phyloP scores from a whole-genome alignment of 257 asterid genomes.

The Petunia axillaris region DNA sequence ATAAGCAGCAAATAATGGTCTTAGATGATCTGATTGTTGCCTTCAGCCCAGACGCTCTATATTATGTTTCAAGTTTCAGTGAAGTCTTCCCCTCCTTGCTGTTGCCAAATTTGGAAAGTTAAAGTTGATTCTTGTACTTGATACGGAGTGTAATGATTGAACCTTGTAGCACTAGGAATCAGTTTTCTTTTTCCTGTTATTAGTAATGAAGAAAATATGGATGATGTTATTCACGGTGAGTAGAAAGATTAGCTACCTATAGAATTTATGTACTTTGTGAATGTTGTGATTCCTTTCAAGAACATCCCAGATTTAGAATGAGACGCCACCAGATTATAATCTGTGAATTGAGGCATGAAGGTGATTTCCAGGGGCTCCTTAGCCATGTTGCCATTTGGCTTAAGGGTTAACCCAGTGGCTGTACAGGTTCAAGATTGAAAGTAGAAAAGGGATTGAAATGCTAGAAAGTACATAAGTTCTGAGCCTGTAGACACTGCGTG shows the following conservation, averaged over 20 bases:
- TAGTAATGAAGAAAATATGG: background rate
- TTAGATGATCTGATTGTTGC: background rate
- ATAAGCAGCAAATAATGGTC: background rate
- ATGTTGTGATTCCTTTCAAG: slow-evolving; percentile 1
- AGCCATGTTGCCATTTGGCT: background rate
- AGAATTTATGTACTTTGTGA: background rate
- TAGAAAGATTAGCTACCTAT: background rate
- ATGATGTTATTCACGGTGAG: background rate
- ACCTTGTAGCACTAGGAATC: background rate
- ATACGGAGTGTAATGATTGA: background rate
- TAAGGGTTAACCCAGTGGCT: background rate
- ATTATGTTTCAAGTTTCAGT: background rate
- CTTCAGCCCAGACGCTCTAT: background rate
- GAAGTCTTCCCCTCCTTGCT: background rate
- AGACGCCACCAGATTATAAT: background rate
- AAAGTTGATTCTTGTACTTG: background rate
- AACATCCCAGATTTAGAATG: background rate
- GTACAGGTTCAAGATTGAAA: background rate
- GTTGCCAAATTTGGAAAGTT: slow-evolving; percentile 5
- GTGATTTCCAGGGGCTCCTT: background rate
- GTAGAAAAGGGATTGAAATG: background rate
- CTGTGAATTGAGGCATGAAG: background rate
- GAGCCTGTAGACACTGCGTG: background rate
- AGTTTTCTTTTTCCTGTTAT: background rate
- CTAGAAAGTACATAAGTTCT: background rate